phyloP scores from a whole-genome alignment of 2,329 filamentous ascomycete species.

The Didymella pinodella region DNA sequence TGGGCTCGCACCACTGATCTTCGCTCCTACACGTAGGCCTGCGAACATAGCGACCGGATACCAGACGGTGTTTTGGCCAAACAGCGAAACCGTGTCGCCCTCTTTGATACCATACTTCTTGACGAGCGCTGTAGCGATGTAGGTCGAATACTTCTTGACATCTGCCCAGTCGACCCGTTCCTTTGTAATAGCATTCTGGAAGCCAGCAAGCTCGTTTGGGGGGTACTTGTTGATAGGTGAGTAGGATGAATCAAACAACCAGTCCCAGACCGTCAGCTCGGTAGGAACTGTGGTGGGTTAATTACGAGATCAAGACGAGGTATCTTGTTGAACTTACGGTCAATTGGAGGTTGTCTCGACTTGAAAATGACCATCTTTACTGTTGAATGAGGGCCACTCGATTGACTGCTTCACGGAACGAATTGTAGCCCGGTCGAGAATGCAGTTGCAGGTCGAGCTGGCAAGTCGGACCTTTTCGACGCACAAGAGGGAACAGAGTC shows the following conservation, averaged over 20 bases:
- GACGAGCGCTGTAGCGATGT: constrained; percentile 67
- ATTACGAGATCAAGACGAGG: background rate
- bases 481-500: background rate
- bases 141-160: constrained; percentile 64
- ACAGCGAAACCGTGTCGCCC: constrained; percentile 67
- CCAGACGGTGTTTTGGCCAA: constrained; percentile 71
- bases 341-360: constrained; percentile 54
- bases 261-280: constrained; percentile 66
- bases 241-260: constrained; percentile 65
- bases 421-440: background rate
- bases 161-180: constrained; percentile 66
- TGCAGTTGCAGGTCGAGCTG: background rate
- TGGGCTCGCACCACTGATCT: constrained; percentile 69
- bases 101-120: constrained; percentile 62
- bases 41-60: constrained; percentile 70
- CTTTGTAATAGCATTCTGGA: constrained; percentile 66
- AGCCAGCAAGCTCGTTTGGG: constrained; percentile 57
- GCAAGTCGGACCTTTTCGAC: background rate
- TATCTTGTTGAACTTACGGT: constrained; percentile 40
- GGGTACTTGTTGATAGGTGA: constrained; percentile 57
- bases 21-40: constrained; percentile 62
- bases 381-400: background rate
- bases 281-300: constrained; percentile 56
- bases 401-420: background rate
- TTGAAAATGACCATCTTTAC: constrained; percentile 51